These are phyloP conservation scores for Ajuga chamaepitys DNA, from an alignment of 257 asterid genomes.

Conservation along the genomic window DNA sequence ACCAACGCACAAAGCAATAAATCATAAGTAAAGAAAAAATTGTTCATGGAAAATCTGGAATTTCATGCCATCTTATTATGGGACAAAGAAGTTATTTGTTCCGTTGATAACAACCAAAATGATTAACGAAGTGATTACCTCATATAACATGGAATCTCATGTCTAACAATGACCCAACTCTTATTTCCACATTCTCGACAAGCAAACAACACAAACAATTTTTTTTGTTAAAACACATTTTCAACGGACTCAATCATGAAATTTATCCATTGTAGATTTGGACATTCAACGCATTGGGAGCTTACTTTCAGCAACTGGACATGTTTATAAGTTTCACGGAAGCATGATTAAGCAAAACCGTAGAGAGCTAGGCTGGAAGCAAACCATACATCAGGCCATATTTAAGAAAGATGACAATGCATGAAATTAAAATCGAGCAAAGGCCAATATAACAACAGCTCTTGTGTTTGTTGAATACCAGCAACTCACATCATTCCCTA, in stretches of 20 bases:
- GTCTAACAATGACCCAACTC: no score
- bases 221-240: no score
- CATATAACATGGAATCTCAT: no score
- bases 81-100: neutral
- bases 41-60: neutral
- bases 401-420: neutral
- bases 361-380: neutral
- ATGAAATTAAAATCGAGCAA: neutral
- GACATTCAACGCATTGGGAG: no score
- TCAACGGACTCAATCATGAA: no score
- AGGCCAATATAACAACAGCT: no score
- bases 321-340: neutral
- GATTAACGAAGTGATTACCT: neutral
- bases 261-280: no score
- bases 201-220: no score
- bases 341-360: neutral
- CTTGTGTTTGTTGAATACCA: no score
- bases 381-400: neutral
- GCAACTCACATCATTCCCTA: no score
- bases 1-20: neutral
- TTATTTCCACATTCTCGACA: no score
- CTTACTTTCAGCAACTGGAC: no score
- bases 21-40: neutral
- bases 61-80: neutral
- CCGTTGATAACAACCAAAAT: neutral